Evolutionary conservation across 2,329 filamentous ascomycete species (phyloP).

Genomic region (Phyllosticta ampelicida): DNA sequence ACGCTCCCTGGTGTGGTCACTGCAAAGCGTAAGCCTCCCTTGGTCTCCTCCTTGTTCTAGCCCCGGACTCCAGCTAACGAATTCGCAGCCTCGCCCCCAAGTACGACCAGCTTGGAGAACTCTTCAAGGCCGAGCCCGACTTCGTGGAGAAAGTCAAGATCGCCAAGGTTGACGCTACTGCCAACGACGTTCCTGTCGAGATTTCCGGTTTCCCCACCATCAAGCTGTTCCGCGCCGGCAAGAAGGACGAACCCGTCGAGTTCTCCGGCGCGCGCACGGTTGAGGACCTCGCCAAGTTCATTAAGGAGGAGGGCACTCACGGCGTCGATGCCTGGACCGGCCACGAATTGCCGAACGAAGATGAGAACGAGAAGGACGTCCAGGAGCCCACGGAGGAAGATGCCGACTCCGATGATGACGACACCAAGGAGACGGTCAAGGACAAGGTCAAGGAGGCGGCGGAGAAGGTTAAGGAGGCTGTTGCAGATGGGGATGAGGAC

Average conservation of each 20-base stretch:
- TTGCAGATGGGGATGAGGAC: constrained; percentile 21
- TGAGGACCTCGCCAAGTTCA: constrained; percentile 83
- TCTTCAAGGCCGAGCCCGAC: constrained; percentile 42
- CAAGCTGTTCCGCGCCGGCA: constrained; percentile 89
- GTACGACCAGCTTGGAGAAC: constrained; percentile 52
- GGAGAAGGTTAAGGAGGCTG: constrained; percentile 27
- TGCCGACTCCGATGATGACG: constrained; percentile 30
- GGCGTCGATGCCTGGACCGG: constrained; percentile 56
- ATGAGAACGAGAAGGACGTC: constrained; percentile 34
- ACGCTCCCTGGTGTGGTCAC: constrained; percentile 75
- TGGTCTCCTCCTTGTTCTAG: too few relatives aligned
- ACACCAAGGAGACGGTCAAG: constrained; percentile 24
- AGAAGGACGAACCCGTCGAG: constrained; percentile 73
- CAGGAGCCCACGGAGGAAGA: constrained; percentile 36
- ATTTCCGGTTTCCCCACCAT: constrained; percentile 98
- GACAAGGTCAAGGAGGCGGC: constrained; percentile 16
- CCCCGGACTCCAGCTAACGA: constrained; percentile 5
- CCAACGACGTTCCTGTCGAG: constrained; percentile 94
- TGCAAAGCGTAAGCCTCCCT: constrained; percentile 48
- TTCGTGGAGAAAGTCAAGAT: constrained; percentile 50
- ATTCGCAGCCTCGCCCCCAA: constrained; percentile 47
- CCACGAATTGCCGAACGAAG: constrained; percentile 45
- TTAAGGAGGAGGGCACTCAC: constrained; percentile 92
- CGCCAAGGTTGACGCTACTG: constrained; percentile 90
- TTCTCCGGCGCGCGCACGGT: constrained; percentile 82